These are phyloP conservation scores for Geotrichum aggregatum DNA, from an alignment of 1,139 yeast species.

Conservation along the genomic window DNA sequence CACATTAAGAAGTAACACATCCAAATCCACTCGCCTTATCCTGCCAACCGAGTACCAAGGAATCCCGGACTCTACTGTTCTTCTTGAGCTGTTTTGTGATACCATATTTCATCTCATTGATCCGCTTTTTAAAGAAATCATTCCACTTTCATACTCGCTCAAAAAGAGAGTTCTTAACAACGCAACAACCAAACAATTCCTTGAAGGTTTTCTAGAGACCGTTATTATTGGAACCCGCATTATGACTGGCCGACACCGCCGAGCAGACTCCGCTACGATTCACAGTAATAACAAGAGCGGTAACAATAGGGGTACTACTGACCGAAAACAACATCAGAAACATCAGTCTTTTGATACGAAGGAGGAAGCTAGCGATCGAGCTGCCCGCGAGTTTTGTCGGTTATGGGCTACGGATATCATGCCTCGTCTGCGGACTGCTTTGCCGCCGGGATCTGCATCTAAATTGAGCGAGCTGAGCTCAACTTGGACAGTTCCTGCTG, in stretches of 20 bases:
- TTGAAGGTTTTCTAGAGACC: slow-evolving; percentile 27
- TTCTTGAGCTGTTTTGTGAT: slow-evolving; percentile 23
- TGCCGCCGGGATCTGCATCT: neutral
- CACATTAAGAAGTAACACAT: no score
- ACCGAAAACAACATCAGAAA: neutral
- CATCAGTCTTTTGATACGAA: slow-evolving; percentile 23
- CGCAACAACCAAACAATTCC: slow-evolving; percentile 26
- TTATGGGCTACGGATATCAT: slow-evolving; percentile 18
- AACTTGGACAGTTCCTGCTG: neutral
- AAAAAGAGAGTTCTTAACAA: slow-evolving; percentile 30
- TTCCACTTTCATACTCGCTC: slow-evolving; percentile 28
- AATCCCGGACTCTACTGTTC: slow-evolving; percentile 24
- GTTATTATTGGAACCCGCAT: slow-evolving; percentile 27
- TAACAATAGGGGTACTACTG: slow-evolving; percentile 1
- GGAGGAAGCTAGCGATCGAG: slow-evolving; percentile 18
- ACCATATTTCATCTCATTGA: slow-evolving; percentile 26
- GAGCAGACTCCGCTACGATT: neutral
- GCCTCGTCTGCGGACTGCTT: slow-evolving; percentile 20
- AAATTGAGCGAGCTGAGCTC: slow-evolving; percentile 5
- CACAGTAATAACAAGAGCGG: neutral
- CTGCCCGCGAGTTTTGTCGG: slow-evolving; percentile 18
- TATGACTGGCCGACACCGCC: slow-evolving; percentile 31
- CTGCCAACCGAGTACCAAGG: slow-evolving; percentile 6
- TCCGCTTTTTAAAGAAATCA: slow-evolving; percentile 25
- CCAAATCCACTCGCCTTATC: neutral